Evolutionary conservation across 352 stramenopile species (phyloP), one percentile per base, ranked within the genome.

Genomic region (Globisporangium heterothallicum): DNA sequence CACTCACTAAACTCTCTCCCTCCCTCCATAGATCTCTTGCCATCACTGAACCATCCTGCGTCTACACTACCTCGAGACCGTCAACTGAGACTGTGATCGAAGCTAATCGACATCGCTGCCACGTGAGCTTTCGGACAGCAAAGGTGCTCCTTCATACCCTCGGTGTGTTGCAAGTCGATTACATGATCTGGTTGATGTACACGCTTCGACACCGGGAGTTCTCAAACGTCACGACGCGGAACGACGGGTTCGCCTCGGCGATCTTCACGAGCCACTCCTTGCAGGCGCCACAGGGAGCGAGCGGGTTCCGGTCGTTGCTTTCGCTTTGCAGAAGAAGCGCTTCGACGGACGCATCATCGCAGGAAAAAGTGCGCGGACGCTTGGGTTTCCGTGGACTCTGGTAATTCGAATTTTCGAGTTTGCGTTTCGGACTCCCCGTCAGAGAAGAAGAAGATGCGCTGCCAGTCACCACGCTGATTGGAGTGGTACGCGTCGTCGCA

Each of bases 191-290:
- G 42, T 78, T 86, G 47, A 92, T 73, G 66, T 98, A 98, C 16
- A 98, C 73, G 52, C 85, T 96, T 49, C 88, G 86, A 61, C 93
- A 98, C 34, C 86, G 72, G 26, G 80, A 73, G 72, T 98, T 96
- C 44, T 97, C 97, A 53, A 99, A 99, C 19, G 95, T 99, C 14
- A 99, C 66, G 38, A 99, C 92, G 50, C 90, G 91, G 63, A 99
- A 99, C 38, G 95, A 86, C 44, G 96, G 96, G 61, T 99, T 99
- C 13, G 89, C 89, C 72, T 99, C 94, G 5, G 95, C 95, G 60
- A 99, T 98, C 71, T 99, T 99, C 56, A 98, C 97, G 27, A 99
- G 79, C 97, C 97, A 99, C 66, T 99, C 96, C 62, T 97, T 98
- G 78, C 97, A 99, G 12, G 95, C 92, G 14, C 97, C 97, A 69